Conservation (phyloP, 768 basidiomycete species). For the Lepiota brunneoincarnata region DNA sequence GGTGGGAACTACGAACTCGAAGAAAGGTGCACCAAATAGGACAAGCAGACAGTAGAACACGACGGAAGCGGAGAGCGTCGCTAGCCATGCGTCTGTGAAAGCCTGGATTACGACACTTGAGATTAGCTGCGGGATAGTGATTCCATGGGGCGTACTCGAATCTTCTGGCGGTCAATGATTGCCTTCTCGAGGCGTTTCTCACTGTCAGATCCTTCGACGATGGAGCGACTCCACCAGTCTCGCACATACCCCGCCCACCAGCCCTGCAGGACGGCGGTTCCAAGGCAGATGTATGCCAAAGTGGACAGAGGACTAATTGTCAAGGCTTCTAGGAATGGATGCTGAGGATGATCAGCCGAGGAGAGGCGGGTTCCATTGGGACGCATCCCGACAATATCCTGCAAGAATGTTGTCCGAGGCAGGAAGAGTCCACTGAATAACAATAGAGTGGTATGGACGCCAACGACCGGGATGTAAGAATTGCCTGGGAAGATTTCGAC, state of each 20-base stretch:
- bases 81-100: slow-evolving; percentile 44
- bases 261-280: slow-evolving; percentile 50
- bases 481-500: slow-evolving; percentile 4
- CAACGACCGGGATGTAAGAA: slow-evolving; percentile 60
- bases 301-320: slow-evolving; percentile 61
- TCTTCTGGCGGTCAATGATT: slow-evolving; percentile 33
- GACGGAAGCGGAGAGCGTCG: slow-evolving; percentile 50
- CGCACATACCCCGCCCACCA: slow-evolving; percentile 77
- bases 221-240: slow-evolving; percentile 49
- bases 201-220: slow-evolving; percentile 36
- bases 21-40: slow-evolving; percentile 74
- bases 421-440: slow-evolving; percentile 65
- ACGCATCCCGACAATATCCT: slow-evolving; percentile 30
- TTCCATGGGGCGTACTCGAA: slow-evolving; percentile 30
- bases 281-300: slow-evolving; percentile 52
- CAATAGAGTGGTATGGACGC: slow-evolving; percentile 65
- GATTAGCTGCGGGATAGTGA: background rate
- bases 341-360: slow-evolving; percentile 64
- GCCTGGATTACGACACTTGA: slow-evolving; percentile 33
- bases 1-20: slow-evolving; percentile 40
- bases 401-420: slow-evolving; percentile 56
- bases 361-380: slow-evolving; percentile 30
- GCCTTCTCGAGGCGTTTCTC: slow-evolving; percentile 42
- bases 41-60: slow-evolving; percentile 49
- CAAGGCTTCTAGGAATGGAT: slow-evolving; percentile 63